Percentiles rank a stretch among this genome's conserved stretches.
Conservation (phyloP, 2,329 filamentous ascomycete genomes). For the Reticulascus tulasneorum region DNA sequence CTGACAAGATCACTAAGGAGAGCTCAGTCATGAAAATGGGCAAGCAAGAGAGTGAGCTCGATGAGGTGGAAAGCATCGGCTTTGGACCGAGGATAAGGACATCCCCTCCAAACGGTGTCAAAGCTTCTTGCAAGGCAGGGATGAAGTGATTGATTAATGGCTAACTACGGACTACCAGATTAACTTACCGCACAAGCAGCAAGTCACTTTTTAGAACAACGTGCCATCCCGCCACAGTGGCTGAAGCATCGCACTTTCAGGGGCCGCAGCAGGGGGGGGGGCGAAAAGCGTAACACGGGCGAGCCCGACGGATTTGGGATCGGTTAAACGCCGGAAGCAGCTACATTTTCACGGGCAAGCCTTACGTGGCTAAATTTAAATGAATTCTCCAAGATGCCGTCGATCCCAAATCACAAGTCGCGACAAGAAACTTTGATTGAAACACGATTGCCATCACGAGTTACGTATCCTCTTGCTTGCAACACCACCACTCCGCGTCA, state of each 20-base stretch:
- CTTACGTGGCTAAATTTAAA: conserved; percentile 17
- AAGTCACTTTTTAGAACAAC: conserved; percentile 1
- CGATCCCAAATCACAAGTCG: conserved; percentile 13
- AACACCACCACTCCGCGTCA: not conserved
- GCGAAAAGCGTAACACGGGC: too few relatives aligned
- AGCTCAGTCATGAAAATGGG: conserved; percentile 5
- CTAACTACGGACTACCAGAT: not conserved
- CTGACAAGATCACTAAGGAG: conserved; percentile 1
- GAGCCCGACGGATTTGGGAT: too few relatives aligned
- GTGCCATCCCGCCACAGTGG: conserved; percentile 7
- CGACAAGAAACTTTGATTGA: too few relatives aligned
- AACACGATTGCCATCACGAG: not conserved
- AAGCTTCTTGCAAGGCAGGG: conserved; percentile 10
- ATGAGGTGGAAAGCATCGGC: conserved; percentile 25
- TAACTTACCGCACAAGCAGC: not conserved
- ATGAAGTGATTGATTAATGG: not conserved
- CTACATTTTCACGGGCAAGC: too few relatives aligned
- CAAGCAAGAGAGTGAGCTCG: conserved; percentile 6
- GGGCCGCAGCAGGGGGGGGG: too few relatives aligned
- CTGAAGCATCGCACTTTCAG: not conserved
- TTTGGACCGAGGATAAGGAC: conserved; percentile 21
- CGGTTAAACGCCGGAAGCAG: not conserved
- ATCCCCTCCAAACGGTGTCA: conserved; percentile 4
- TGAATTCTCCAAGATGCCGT: conserved; percentile 5
- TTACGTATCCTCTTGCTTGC: conserved; percentile 2